Evolutionary conservation across 2,329 filamentous ascomycete species (phyloP).

Genomic region (Diaporthe amygdali): DNA sequence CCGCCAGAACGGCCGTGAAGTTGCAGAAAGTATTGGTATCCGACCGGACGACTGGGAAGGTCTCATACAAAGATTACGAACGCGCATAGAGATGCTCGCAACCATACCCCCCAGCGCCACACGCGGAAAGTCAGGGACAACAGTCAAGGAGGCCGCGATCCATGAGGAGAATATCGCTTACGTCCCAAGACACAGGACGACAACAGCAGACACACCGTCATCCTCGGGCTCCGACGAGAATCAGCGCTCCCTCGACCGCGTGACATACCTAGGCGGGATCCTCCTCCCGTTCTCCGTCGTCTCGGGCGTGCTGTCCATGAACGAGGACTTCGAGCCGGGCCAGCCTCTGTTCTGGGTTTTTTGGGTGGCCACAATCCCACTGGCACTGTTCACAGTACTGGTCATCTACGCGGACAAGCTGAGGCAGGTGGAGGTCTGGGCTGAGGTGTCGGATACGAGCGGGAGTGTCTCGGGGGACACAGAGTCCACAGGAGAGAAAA

Average conservation of each 20-base stretch:
- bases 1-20: neutral
- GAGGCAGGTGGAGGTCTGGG: slow-evolving; percentile 51
- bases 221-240: slow-evolving; percentile 35
- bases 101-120: slow-evolving; percentile 19
- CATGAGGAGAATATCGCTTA: neutral
- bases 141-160: neutral
- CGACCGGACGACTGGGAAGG: slow-evolving; percentile 35
- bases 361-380: slow-evolving; percentile 48
- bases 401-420: slow-evolving; percentile 56
- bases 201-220: neutral
- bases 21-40: neutral
- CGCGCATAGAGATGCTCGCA: slow-evolving; percentile 32
- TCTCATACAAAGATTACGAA: slow-evolving; percentile 37
- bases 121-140: neutral
- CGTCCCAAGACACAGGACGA: slow-evolving; percentile 20
- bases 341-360: slow-evolving; percentile 52
- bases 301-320: slow-evolving; percentile 53
- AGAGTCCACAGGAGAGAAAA: neutral
- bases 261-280: slow-evolving; percentile 55
- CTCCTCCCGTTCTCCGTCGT: slow-evolving; percentile 54
- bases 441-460: slow-evolving; percentile 41
- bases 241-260: slow-evolving; percentile 49
- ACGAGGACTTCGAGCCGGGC: slow-evolving; percentile 48
- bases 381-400: slow-evolving; percentile 43
- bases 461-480: neutral